Base-by-base conservation (phyloP, 2,329 filamentous ascomycete species). In the Penicillium sp. region DNA sequence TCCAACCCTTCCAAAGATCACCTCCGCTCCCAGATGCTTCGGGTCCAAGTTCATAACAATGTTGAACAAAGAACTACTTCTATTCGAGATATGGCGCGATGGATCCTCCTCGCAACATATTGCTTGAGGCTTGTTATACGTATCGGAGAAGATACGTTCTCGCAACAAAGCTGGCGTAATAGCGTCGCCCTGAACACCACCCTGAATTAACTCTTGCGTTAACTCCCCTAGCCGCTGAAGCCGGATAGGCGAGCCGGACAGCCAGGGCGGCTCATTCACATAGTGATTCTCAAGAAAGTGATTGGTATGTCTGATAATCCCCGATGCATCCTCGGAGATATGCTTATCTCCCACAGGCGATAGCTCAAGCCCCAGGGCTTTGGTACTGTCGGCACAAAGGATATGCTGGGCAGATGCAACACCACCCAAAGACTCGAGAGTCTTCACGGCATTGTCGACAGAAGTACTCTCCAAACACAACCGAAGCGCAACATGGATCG, bases 401-500 rank as follows among this genome's bases (percentile, higher is more conserved):
- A 86, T 85, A 58, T 86, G 82, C 56, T 81, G 83, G 2, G 82
- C 78, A 13, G 77, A 78, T 0, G 83, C 83, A 43, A 86, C 79
- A 12, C 83, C 83, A n/a, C 75, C 72, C 27, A 73, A 70, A n/a
- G 58, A 59, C 59, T 80, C 70, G 9, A 86, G 65, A 21, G 65
- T 77, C 9, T 63, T 59, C 1, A 83, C 75, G 1, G 83, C 84
- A 44, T 79, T 76, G 0, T 71, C 71, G 0, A 77, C 77, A 2
- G 79, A 82, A 0, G 27, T 51, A 29, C 79, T 81, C 51, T 88
- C 85, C 2, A 89, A 70, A 5, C 79, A 81, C 19, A 78, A 70
- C 1, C 86, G 77, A 6, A 88, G 75, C 0, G 83, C 84, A 7
- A 89, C 73, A 65, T 89, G 86, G n/a, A 86, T 81, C 0, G 86